Evolutionary conservation across 2,329 filamentous ascomycete genomes (phyloP).

Genomic region (Hymenoscyphus fructigenus): DNA sequence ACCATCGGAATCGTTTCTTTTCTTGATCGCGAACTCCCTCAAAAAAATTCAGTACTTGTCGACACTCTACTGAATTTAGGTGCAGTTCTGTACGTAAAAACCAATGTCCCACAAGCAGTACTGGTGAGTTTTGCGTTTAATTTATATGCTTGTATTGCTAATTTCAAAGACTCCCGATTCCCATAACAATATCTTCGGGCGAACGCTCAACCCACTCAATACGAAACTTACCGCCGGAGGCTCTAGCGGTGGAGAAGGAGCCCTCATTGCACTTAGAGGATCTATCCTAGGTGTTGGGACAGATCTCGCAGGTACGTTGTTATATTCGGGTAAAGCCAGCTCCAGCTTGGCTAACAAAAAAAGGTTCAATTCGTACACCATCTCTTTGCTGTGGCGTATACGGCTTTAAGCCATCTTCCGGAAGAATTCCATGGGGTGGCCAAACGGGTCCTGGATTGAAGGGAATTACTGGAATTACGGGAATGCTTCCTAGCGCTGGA

Average conservation of each 20-base stretch:
- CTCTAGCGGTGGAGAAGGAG: conserved; percentile 53
- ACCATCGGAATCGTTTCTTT: conserved; percentile 75
- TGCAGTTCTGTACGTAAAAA: conserved; percentile 87
- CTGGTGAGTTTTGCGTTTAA: conserved; percentile 11
- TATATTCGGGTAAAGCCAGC: background rate
- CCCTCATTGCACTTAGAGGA: conserved; percentile 25
- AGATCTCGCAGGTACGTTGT: conserved; percentile 23
- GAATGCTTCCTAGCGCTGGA: conserved; percentile 42
- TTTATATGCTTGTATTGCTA: background rate
- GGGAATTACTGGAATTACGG: conserved; percentile 17
- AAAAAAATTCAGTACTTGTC: conserved; percentile 67
- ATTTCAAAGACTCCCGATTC: conserved; percentile 21
- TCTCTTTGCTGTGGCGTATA: conserved; percentile 49
- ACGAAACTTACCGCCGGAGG: conserved; percentile 79
- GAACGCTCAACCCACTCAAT: conserved; percentile 76
- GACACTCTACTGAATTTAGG: conserved; percentile 78
- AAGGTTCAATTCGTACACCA: conserved; percentile 27
- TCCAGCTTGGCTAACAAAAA: background rate
- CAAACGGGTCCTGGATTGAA: conserved; percentile 11
- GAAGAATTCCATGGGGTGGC: conserved; percentile 23
- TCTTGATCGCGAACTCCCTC: conserved; percentile 57
- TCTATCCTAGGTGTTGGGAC: conserved; percentile 22
- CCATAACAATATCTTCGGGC: conserved; percentile 69
- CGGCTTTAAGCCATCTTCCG: conserved; percentile 36
- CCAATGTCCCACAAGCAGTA: conserved; percentile 75